Evolutionary conservation across 106 monocot genomes (phyloP).

Genomic region (Triglochin maritima): DNA sequence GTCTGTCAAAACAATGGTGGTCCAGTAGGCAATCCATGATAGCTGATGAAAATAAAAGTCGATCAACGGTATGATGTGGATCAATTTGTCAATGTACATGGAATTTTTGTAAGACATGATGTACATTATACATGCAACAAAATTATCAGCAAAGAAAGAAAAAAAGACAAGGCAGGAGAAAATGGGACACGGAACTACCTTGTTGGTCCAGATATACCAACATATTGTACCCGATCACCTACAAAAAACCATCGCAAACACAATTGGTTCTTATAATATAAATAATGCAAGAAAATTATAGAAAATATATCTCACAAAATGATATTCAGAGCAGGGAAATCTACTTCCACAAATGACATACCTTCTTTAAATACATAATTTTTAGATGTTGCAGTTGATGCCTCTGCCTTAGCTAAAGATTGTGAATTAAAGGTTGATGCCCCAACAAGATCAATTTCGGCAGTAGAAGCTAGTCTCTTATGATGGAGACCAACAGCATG

Average conservation of each 20-base stretch:
- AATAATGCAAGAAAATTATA: too few relatives aligned
- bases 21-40: too few relatives aligned
- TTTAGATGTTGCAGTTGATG: constrained; percentile 77
- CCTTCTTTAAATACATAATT: constrained; percentile 84
- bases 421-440: constrained; percentile 50
- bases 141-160: too few relatives aligned
- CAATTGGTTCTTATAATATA: not conserved
- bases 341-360: constrained; percentile 2
- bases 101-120: too few relatives aligned
- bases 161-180: too few relatives aligned
- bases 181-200: too few relatives aligned
- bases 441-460: constrained; percentile 76
- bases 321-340: not conserved
- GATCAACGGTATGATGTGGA: too few relatives aligned
- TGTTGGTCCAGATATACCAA: constrained; percentile 43
- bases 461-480: constrained; percentile 43
- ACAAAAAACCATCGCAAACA: not conserved
- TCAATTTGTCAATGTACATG: too few relatives aligned
- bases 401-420: constrained; percentile 65
- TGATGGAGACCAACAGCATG: constrained; percentile 29
- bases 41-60: too few relatives aligned
- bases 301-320: too few relatives aligned
- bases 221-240: constrained; percentile 88
- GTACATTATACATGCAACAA: too few relatives aligned
- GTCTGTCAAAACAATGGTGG: too few relatives aligned